Evolutionary conservation across 2,329 filamentous ascomycete species (phyloP), one percentile per base, ranked within the genome.

Genomic region (Paradendryphiella salina): DNA sequence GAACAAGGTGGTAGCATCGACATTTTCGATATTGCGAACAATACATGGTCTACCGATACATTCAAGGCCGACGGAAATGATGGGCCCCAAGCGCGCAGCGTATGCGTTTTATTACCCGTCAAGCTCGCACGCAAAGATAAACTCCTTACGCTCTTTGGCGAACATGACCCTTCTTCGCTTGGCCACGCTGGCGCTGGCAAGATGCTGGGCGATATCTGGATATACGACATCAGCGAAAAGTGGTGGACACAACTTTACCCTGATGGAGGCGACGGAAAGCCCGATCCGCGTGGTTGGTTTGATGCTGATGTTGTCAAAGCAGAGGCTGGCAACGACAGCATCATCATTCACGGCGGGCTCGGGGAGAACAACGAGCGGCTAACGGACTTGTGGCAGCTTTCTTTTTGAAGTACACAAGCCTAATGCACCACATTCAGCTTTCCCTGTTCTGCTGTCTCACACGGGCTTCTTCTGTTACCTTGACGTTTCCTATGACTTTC

Each of bases 1-100:
- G 87, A 92, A 64, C 77, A 89, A 39, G 89, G 89, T 13, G 89
- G 88, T 0, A 79, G 80, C 51, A 66, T 96, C 10, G 89, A 95
- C 65, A 80, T 87, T 2, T 84, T 75, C 52, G 67, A 77, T 18
- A 59, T 71, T 0, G 56, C 55, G 5, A 57, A 45, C 0, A 70
- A 77, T 32, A 46, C 51, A 0, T 84, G 81, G 80, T 60, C 59
- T 5, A 71, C 69, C 7, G 60, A 67, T 13, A 52, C 49, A 1
- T 78, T 73, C 57, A 20, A 58, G 0, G 63, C 79, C 0, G 76
- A 82, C 63, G 78, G 78, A 0, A 60, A 68, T 5, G 47, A 61
- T 1, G 80, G 80, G 0, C 81, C 80, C 0, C 69, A 70, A 11
- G 65, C 79, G 1, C 71, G 81, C 0, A 84, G 81, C 57, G 81